Base-by-base conservation (phyloP, 2,329 filamentous ascomycete species). In the Fusarium hainanense region DNA sequence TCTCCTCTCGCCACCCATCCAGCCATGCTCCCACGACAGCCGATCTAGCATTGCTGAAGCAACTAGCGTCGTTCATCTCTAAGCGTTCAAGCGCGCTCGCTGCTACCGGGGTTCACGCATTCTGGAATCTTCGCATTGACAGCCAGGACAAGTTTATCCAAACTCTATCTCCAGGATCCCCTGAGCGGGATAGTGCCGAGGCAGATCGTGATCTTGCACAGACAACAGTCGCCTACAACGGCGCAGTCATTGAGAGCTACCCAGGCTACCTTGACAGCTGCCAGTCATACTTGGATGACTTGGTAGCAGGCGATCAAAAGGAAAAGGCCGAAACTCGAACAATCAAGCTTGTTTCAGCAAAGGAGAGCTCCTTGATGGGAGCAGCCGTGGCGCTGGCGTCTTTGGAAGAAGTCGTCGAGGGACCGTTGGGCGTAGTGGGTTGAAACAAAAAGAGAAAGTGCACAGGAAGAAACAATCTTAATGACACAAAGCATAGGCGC, bases 191-290 rank as follows among this genome's bases (percentile, higher is more conserved):
- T 12, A 84, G 85, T 37, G 81, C 86, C 1, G 87, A 89, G 70
- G 80, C 80, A 18, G 88, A 88, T 67, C 81, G 81, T 3, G 78
- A 81, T 44, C 76, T 85, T 10, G 75, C 77, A 34, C 80, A 81
- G 58, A 89, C 87, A 5, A 85, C 87, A 4, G 88, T 95, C n/a
- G 91, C 91, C 6, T 94, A 91, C 79, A 94, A 93, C 75, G 92
- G 92, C 46, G 92, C 90, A 28, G 91, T 95, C 51, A 89, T 94
- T 54, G 92, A 94, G 79, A 90, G 90, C 72, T 95, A 94, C 75
- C 92, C 92, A 0, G 82, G 83, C 10, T 95, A 93, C 77, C 82
- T 86, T 23, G 79, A 78, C 32, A 84, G 81, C 43, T 90, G 89
- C 74, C 92, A 94, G 77, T 76, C 76, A 8, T 89, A 89, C 71